Conservation (phyloP, 306 rosid species). For the peach (Prunus persica) region DNA sequence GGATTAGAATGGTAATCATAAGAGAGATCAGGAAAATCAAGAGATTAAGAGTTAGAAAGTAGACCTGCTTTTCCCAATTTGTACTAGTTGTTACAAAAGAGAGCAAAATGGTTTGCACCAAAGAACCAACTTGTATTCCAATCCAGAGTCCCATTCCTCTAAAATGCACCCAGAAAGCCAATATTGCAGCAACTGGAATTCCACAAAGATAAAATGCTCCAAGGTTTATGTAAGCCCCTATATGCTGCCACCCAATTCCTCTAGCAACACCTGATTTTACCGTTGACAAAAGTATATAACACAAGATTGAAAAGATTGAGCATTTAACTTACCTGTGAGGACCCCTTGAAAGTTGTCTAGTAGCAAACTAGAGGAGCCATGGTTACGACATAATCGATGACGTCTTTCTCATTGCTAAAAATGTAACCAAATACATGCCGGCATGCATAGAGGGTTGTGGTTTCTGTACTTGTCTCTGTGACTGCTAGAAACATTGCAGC, state of each 20-base stretch:
- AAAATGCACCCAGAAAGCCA: constrained; percentile 46
- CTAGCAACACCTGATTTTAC: constrained; percentile 51
- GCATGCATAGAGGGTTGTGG: constrained; percentile 38
- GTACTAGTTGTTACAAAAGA: constrained; percentile 39
- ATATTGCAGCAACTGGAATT: constrained; percentile 51
- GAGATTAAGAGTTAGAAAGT: background rate
- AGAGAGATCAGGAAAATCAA: too few species aligned
- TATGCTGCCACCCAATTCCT: constrained; percentile 72
- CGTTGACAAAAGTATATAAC: too few species aligned
- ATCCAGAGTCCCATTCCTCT: constrained; percentile 74
- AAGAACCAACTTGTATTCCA: constrained; percentile 55
- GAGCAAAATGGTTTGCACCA: constrained; percentile 44
- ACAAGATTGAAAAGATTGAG: background rate
- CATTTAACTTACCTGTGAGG: constrained; percentile 44
- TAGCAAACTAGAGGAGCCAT: constrained; percentile 61
- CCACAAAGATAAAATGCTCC: constrained; percentile 72
- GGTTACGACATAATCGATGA: constrained; percentile 55
- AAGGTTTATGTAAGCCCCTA: constrained; percentile 60
- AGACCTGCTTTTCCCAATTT: constrained; percentile 58
- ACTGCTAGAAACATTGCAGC: constrained; percentile 41
- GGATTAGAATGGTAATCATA: background rate
- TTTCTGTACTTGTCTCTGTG: constrained; percentile 35
- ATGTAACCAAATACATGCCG: constrained; percentile 50
- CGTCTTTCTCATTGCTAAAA: constrained; percentile 64
- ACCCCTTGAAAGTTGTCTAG: constrained; percentile 61